Evolutionary conservation across 805 yeast genomes (phyloP).

Genomic region (Candida tallmaniae): DNA sequence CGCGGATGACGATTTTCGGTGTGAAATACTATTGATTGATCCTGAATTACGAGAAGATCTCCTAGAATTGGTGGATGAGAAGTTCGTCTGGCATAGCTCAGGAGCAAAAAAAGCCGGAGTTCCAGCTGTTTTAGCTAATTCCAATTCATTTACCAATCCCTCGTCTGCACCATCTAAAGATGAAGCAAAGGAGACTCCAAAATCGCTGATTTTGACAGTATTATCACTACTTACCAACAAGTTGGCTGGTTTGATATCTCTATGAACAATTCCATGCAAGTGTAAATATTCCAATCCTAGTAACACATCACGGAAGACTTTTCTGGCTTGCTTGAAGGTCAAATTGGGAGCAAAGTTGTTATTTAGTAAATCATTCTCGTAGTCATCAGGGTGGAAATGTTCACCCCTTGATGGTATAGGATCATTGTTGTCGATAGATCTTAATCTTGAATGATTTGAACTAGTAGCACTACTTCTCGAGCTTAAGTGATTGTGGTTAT

Average conservation of each 20-base stretch:
- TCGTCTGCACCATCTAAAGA: conserved; percentile 43
- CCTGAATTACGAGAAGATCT: conserved; percentile 4
- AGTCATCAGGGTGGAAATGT: conserved; percentile 1
- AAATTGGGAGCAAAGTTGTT: conserved; percentile 51
- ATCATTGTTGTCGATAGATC: neutral
- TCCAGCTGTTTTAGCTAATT: conserved; percentile 93
- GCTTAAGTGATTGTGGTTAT: no score
- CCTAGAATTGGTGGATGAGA: conserved; percentile 9
- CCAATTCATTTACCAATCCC: conserved; percentile 52
- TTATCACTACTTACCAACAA: conserved; percentile 65
- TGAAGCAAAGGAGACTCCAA: conserved; percentile 85
- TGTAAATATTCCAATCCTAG: conserved; percentile 89
- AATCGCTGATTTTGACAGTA: conserved; percentile 89
- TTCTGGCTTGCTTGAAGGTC: conserved; percentile 61
- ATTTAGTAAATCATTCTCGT: conserved; percentile 15
- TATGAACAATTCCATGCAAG: conserved; percentile 83
- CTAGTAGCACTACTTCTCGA: neutral
- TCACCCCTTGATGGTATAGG: conserved; percentile 30
- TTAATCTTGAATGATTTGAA: neutral
- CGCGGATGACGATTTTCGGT: conserved; percentile 12
- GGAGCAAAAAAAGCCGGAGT: conserved; percentile 97
- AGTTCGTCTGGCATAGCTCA: conserved; percentile 72
- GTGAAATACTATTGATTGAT: neutral
- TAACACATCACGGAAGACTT: conserved; percentile 76
- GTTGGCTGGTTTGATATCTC: conserved; percentile 96